Base-by-base conservation (phyloP, 495 filamentous ascomycete species). In the Astrocystis sublimbata region DNA sequence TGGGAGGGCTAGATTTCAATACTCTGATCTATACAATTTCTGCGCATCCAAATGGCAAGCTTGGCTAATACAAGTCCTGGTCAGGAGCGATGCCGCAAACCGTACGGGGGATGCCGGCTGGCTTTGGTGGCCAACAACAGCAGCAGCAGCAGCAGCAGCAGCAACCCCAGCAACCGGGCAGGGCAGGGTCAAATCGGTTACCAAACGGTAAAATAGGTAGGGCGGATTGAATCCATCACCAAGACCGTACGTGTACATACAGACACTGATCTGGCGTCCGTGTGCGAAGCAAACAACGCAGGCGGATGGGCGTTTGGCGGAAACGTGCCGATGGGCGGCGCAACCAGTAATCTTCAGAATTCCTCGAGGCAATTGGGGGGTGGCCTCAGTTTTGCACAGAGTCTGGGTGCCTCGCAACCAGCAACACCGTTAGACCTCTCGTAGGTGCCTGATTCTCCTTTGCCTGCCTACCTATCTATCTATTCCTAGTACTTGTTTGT, bases 331-430 rank as follows among this genome's bases (percentile, higher is more conserved):
- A 87, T 91, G 80, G 86, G 88, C 49, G 85, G 85, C 66, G 83
- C 85, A 79, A 76, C 67, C 19, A 62, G 31, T 47, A 62, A 24
- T 74, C 69, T 77, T 42, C 77, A 76, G 40, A 76, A 70, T 15
- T 65, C 76, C 21, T 69, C 72, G 6, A 69, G 78, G 58, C 83
- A 71, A 86, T 85, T 77, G 75, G 88, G 76, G 76, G 88, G 78
- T 75, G 85, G 78, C 81, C 81, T 74, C 77, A 93, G 87, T 66
- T 96, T 94, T 75, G 91, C 91, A 58, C 91, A 93, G 73, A 91
- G 88, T 68, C 80, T 94, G 66, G 86, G 86, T 61, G 88, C 85
- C 13, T 91, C 89, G 13, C 91, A 94, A 70, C 83, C 89, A 50
- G 79, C 85, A 42, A 87, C 89, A 49, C 85, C 90, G 40, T 72